Percentiles rank a stretch among this genome's conserved stretches.
Conservation (phyloP, 257 asterid genomes). For the Gentiana dahurica region DNA sequence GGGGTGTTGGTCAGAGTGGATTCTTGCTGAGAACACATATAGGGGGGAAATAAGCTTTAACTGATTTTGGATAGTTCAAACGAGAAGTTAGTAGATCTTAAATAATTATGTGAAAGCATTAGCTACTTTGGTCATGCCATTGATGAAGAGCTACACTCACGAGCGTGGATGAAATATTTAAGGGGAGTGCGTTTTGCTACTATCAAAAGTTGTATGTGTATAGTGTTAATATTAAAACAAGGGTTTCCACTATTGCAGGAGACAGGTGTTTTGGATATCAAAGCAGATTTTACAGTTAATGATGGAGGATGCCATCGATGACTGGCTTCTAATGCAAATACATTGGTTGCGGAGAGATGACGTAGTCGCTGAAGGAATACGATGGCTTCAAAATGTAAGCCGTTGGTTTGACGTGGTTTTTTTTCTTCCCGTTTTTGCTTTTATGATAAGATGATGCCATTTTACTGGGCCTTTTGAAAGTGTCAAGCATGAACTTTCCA, state of each 20-base stretch:
- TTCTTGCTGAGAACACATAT: no score
- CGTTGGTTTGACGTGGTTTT: slow-evolving; percentile 4
- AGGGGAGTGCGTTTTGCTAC: no score
- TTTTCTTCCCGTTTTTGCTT: neutral
- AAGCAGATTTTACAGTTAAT: slow-evolving; percentile 92
- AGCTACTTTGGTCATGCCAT: no score
- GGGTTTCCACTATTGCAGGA: slow-evolving; percentile 36
- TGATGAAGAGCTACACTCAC: no score
- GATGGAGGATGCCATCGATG: slow-evolving; percentile 99
- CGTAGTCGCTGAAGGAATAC: slow-evolving; percentile 69
- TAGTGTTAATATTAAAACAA: slow-evolving; percentile 3
- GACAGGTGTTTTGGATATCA: slow-evolving; percentile 99
- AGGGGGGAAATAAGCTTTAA: no score
- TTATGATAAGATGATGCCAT: neutral
- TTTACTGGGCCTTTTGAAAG: neutral
- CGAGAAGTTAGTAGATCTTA: no score
- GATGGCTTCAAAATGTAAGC: slow-evolving; percentile 89
- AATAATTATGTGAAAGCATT: no score
- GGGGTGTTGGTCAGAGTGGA: no score
- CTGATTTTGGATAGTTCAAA: no score
- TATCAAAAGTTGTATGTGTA: no score
- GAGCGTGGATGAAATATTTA: no score
- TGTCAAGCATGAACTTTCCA: no score
- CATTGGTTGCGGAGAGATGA: slow-evolving; percentile 88
- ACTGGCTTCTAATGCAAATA: slow-evolving; percentile 90